Base-by-base conservation (phyloP, 495 filamentous ascomycete species). In the Aeminium ludgeri region DNA sequence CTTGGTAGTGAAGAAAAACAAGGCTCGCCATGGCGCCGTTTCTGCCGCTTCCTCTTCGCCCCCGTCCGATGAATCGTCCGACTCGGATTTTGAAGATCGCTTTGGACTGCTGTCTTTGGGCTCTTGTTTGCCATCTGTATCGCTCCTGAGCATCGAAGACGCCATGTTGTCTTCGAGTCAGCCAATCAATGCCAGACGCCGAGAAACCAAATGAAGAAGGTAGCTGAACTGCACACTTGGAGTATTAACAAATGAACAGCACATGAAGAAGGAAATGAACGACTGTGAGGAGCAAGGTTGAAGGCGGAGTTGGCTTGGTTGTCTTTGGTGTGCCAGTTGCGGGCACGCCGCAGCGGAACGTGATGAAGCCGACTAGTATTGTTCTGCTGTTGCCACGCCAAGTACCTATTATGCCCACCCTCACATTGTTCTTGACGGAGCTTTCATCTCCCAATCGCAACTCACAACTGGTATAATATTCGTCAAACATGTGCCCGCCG, bases 1-100 rank as follows among this genome's bases (percentile, higher is more conserved):
- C 45, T 56, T 63, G 1, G 65, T 71, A 0, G 76, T 82, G 62
- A 94, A 95, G 31, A 54, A 59, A 54, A 93, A 86, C 6, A 95
- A 67, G 1, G 68, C 61, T 30, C 54, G 45, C 64, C 63, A 65
- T 33, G 40, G 38, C 16, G 50, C 13, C 10, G 30, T 8, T 8
- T 25, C 23, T 25, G 23, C 15, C 5, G 10, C 19, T 8, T 30
- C 25, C 10, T 44, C 31, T 18, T 35, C 32, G 10, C 29, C 20
- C 19, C 35, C n/a, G 34, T 25, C 36, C 15, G 36, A 25, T 25
- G 4, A 3, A 25, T 25, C 23, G 3, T 25, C 23, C 23, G 23
- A 25, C 4, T 25, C 23, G 4, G 23, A 25, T 8, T 25, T 25
- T 3, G 23, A 25, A 25, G 23, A 4, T 25, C 23, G 3, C 23